Evolutionary conservation across 331 rosid genomes (phyloP).

Genomic region (Phaseolus coccineus): DNA sequence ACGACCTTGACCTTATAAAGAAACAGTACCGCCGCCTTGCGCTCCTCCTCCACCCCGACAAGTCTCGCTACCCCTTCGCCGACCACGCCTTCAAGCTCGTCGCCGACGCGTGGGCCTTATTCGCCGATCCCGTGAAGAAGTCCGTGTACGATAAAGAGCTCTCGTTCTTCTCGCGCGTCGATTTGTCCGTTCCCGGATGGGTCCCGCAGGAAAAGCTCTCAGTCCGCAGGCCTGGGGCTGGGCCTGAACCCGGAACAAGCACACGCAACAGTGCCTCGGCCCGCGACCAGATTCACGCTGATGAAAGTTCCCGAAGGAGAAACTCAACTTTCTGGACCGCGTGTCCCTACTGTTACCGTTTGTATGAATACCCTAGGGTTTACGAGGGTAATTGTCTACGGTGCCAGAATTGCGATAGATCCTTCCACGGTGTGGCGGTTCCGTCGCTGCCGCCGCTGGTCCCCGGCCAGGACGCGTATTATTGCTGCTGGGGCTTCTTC

Average conservation of each 20-base stretch:
- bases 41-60: constrained; percentile 90
- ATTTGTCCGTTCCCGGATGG: constrained; percentile 54
- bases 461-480: constrained; percentile 81
- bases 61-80: constrained; percentile 67
- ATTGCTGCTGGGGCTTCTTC: constrained; percentile 92
- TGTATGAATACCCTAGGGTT: constrained; percentile 81
- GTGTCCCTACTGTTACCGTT: constrained; percentile 85
- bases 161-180: constrained; percentile 59
- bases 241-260: constrained; percentile 33
- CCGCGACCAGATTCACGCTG: constrained; percentile 37
- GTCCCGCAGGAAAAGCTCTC: constrained; percentile 66
- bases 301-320: constrained; percentile 48
- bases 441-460: constrained; percentile 77
- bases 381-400: constrained; percentile 78
- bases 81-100: constrained; percentile 92
- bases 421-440: constrained; percentile 70
- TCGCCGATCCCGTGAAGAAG: constrained; percentile 70
- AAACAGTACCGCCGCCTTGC: constrained; percentile 86
- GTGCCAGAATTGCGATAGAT: constrained; percentile 81
- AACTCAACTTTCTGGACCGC: constrained; percentile 82
- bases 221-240: constrained; percentile 59
- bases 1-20: constrained; percentile 72
- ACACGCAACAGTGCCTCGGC: constrained; percentile 14
- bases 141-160: constrained; percentile 70
- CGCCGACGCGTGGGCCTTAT: constrained; percentile 88